Evolutionary conservation across 495 filamentous ascomycete species (phyloP).

Genomic region (Penicillium silybi): DNA sequence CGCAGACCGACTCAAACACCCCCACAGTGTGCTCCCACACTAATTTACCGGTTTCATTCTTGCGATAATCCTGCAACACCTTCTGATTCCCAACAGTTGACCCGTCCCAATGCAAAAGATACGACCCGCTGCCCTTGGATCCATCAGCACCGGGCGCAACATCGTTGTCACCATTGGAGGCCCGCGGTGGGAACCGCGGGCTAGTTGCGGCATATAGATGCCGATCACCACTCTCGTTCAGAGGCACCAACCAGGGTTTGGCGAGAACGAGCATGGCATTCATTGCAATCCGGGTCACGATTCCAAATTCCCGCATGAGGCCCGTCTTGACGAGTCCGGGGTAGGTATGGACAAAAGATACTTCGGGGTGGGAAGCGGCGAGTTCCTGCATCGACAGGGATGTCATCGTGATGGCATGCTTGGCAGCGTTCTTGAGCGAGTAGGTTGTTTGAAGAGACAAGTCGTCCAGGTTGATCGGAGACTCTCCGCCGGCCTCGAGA

Average conservation of each 20-base stretch:
- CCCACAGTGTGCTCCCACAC: conserved; percentile 22
- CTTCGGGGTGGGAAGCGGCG: conserved; percentile 40
- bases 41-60: conserved; percentile 15
- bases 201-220: conserved; percentile 45
- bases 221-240: conserved; percentile 41
- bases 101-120: conserved; percentile 18
- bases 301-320: conserved; percentile 20
- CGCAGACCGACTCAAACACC: conserved; percentile 18
- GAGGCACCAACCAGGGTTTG: conserved; percentile 23
- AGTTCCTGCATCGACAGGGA: conserved; percentile 43
- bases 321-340: conserved; percentile 52
- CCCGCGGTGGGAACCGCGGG: conserved; percentile 28
- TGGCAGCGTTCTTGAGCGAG: conserved; percentile 32
- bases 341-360: conserved; percentile 56
- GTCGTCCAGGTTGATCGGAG: conserved; percentile 44
- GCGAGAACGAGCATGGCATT: conserved; percentile 14
- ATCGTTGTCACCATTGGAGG: background rate
- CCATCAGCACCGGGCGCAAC: conserved; percentile 18
- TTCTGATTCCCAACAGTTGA: conserved; percentile 14
- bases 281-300: conserved; percentile 4
- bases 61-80: conserved; percentile 10
- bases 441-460: conserved; percentile 35
- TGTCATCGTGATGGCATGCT: conserved; percentile 46
- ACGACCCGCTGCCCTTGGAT: conserved; percentile 18
- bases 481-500: conserved; percentile 50